Percentiles rank a stretch among this genome's conserved stretches.
phyloP scores from a whole-genome alignment of 2,329 filamentous ascomycete genomes.

The Penicillium hordei region DNA sequence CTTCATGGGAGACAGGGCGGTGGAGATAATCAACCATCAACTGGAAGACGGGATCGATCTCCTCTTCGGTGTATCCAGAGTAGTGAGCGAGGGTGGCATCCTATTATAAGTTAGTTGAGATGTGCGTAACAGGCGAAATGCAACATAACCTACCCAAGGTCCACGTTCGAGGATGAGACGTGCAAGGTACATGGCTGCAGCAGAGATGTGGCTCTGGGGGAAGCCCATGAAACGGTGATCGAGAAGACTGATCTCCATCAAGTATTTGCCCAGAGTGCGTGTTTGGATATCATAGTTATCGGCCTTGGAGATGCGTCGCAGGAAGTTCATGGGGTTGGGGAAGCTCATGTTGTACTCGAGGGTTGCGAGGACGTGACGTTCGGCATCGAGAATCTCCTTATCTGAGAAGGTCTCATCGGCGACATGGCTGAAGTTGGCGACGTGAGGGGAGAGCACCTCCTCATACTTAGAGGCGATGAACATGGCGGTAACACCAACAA shows the following conservation, averaged over 20 bases:
- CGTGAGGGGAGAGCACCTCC: constrained; percentile 93
- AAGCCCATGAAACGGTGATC: constrained; percentile 92
- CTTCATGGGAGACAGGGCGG: constrained; percentile 86
- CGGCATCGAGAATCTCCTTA: constrained; percentile 93
- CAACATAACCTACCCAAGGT: constrained; percentile 70
- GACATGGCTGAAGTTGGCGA: constrained; percentile 95
- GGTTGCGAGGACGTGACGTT: constrained; percentile 86
- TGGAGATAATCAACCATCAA: constrained; percentile 97
- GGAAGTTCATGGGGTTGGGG: constrained; percentile 99
- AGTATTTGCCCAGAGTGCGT: constrained; percentile 93
- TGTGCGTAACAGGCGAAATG: neutral
- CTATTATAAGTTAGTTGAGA: constrained; percentile 43
- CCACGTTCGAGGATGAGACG: constrained; percentile 88
- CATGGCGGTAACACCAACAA: constrained; percentile 98
- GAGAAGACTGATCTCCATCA: constrained; percentile 93
- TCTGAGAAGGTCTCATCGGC: constrained; percentile 96
- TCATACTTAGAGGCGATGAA: constrained; percentile 99
- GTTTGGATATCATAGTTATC: constrained; percentile 99
- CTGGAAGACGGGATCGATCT: constrained; percentile 87
- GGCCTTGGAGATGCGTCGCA: constrained; percentile 96
- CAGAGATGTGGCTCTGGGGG: constrained; percentile 85
- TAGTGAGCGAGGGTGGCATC: constrained; percentile 86
- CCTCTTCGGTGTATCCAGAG: constrained; percentile 86
- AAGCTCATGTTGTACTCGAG: constrained; percentile 98
- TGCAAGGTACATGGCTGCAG: constrained; percentile 91